Conservation (phyloP, 1,139 yeast species). For the Zygoascus sp. region DNA sequence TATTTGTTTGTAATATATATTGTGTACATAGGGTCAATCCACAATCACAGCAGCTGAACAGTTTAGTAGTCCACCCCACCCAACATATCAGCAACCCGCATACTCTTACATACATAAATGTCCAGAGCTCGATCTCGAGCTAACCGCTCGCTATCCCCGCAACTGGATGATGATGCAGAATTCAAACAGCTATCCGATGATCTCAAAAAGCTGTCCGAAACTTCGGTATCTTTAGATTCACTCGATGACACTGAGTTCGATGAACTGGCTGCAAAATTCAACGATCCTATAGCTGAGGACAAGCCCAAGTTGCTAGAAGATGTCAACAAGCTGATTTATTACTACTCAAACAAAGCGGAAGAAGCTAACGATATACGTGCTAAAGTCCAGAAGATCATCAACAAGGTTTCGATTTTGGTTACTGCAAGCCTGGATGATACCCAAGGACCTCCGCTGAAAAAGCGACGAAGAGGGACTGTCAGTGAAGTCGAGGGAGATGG, state of each 20-base stretch:
- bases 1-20: neutral
- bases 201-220: conserved; percentile 4
- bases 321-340: neutral
- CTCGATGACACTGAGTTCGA: conserved; percentile 5
- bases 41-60: no score
- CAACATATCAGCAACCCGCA: no score
- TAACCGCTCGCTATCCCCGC: conserved; percentile 5
- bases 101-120: no score
- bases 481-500: neutral
- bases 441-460: conserved; percentile 9
- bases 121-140: conserved; percentile 8
- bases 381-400: neutral
- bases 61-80: neutral
- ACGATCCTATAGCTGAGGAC: neutral
- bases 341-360: neutral
- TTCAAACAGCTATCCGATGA: conserved; percentile 10
- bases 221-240: conserved; percentile 11
- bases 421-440: neutral
- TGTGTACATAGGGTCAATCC: neutral
- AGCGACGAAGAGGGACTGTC: conserved; percentile 7
- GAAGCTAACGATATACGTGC: neutral
- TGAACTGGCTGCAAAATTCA: neutral
- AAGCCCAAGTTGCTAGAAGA: neutral
- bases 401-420: neutral
- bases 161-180: conserved; percentile 2